Evolutionary conservation across 495 filamentous ascomycete genomes (phyloP).

Genomic region (Cercophora samala): DNA sequence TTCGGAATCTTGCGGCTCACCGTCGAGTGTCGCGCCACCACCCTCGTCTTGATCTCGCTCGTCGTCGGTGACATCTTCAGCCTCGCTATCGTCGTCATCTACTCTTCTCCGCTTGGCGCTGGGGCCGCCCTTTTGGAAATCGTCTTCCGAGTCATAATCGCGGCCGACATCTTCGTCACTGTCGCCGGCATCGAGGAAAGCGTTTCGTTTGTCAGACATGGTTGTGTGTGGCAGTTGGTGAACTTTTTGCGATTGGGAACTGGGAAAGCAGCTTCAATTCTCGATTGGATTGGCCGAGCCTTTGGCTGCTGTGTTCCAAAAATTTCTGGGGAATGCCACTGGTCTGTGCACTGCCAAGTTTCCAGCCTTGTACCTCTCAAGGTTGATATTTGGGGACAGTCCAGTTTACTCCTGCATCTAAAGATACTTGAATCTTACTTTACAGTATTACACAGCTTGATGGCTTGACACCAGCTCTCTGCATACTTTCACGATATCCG

Average conservation of each 20-base stretch:
- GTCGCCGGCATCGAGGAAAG: constrained; percentile 66
- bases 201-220: constrained; percentile 67
- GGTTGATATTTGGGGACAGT: neutral
- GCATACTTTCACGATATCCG: neutral
- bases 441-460: neutral
- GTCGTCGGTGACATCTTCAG: constrained; percentile 31
- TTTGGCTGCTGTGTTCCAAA: neutral
- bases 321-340: neutral
- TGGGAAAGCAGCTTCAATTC: neutral
- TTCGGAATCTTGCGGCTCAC: constrained; percentile 23
- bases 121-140: constrained; percentile 61
- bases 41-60: constrained; percentile 26
- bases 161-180: constrained; percentile 64
- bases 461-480: neutral
- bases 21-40: constrained; percentile 7
- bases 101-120: constrained; percentile 65
- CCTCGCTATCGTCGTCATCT: constrained; percentile 42
- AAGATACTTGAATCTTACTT: too few relatives aligned
- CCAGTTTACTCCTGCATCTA: too few relatives aligned
- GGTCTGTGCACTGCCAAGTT: neutral
- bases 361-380: neutral
- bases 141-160: constrained; percentile 68
- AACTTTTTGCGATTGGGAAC: neutral
- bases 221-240: constrained; percentile 38
- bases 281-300: neutral